Evolutionary conservation across 306 rosid species (phyloP), one percentile per base, ranked within the genome.

Genomic region (Pterocarpus santalinus): DNA sequence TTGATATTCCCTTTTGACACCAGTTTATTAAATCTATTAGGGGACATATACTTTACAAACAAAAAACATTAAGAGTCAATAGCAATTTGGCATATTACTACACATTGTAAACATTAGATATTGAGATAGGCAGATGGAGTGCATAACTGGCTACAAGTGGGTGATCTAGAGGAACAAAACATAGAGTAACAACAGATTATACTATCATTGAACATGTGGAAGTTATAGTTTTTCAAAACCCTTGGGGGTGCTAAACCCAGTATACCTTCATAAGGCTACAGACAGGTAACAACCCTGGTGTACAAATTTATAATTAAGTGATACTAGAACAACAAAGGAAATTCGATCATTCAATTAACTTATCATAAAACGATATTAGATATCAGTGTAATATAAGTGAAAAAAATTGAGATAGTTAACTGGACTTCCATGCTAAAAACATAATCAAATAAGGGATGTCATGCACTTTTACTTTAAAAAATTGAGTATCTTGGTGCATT

Each of bases 401-500:
- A 6, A 39, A 39, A 56, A 52, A 35, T 12, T 41, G 57, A 77
- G 61, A 79, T 60, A 13, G n/a, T 41, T 8, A 34, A 72, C 66
- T 72, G 57, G 15, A 77, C 28, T 52, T 70, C 13, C 47, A 71
- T 63, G 47, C 35, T 22, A 61, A 35, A 63, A n/a, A 34, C 51
- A 47, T 13, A 73, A 22, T 49, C 49, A 76, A 15, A 77, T 39
- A 69, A 73, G 69, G 75, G 69, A 83, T 12, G 73, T 5, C 51
- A 82, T 62, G 38, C 46, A 87, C 97, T 94, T 88, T 87, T 49
- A 4, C 34, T 41, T 66, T 72, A 62, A 77, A 69, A 66, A 77
- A 73, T n/a, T 14, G 74, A 62, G 87, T 80, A 28, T 79, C 88
- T 81, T 76, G 84, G 69, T 12, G 81, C 89, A 81, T 69, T 52